Conservation (phyloP, 192 early-diverging fungal species). For the Kickxella alabastrina region DNA sequence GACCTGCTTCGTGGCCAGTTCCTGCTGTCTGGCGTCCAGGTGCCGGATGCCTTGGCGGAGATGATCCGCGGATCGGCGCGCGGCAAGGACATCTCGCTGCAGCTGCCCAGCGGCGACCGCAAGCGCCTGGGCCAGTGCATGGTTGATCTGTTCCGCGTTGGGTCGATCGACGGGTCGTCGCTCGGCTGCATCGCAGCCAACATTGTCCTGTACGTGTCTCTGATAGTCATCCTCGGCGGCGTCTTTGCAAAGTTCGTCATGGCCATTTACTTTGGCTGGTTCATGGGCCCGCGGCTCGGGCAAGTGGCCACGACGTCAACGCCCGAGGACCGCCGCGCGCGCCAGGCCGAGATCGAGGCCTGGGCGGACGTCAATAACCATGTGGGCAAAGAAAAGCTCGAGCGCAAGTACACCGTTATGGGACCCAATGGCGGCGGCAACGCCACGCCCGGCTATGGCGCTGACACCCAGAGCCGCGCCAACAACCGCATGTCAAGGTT, state of each 20-base stretch:
- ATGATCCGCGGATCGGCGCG: constrained; percentile 46
- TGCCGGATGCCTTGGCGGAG: constrained; percentile 19
- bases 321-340: constrained; percentile 65
- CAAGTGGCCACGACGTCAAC: constrained; percentile 59
- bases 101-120: constrained; percentile 51
- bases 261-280: constrained; percentile 79
- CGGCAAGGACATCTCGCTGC: constrained; percentile 53
- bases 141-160: constrained; percentile 74
- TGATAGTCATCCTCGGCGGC: constrained; percentile 63
- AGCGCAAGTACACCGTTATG: constrained; percentile 49
- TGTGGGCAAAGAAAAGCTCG: constrained; percentile 42
- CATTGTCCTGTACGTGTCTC: constrained; percentile 75
- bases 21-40: constrained; percentile 54
- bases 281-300: constrained; percentile 73
- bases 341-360: constrained; percentile 67
- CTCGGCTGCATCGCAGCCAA: constrained; percentile 80
- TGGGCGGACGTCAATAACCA: constrained; percentile 72
- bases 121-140: constrained; percentile 66
- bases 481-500: constrained; percentile 48
- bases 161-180: constrained; percentile 70
- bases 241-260: constrained; percentile 69
- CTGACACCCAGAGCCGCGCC: too few relatives aligned
- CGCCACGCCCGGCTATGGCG: constrained; percentile 1
- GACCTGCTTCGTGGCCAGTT: constrained; percentile 64
- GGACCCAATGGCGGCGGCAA: not conserved